Evolutionary conservation across 1,284 basidiomycete genomes (phyloP), one percentile per base, ranked within the genome.

Genomic region (Fomitopsis pinicola): DNA sequence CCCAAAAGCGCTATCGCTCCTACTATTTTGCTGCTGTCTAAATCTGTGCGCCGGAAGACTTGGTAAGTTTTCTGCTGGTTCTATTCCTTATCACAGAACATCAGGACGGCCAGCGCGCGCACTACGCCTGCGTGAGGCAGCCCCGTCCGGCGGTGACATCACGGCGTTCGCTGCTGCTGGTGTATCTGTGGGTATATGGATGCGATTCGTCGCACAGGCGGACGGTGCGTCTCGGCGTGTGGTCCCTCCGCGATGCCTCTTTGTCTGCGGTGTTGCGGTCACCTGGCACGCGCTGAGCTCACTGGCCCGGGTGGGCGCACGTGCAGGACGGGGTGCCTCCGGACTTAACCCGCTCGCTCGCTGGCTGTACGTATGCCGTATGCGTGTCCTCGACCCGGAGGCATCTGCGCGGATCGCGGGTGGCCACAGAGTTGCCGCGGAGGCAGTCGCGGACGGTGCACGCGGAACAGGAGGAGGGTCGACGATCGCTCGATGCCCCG

Each of bases 271-370:
- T 22, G 42, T 15, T 10, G 38, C 40, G 35, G 56, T 57, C 56
- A 57, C 42, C 56, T 57, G 56, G 44, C 42, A 15, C 40, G 56
- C 22, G 22, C 22, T 22, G 2, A 22, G 22, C 22, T 22, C 22
- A 22, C 55, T 40, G 28, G 14, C 14, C 26, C 42, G 28, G 22
- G 22, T 22, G 22, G 22, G 22, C 22, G 22, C 22, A 22, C 22
- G 40, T 42, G 12, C 28, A 50, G 46, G 22, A 19, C n/a, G 30
- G 57, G 9, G 33, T 58, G 44, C n/a, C 44, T 36, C 46, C 57
- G 57, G 57, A 58, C 46, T 58, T 58, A 50, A 44, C 57, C 57
- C 46, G 52, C 46, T 19, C 15, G 42, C 12, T 10, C 42, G 42
- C 15, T 17, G 26, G 22, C 22, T 48, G 44, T 46, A n/a, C 19